A percentile compares a stretch with the other conserved stretches of the same genome.
Evolutionary conservation across 139 green algal species (phyloP).

Genomic region (Micractinium conductrix): DNA sequence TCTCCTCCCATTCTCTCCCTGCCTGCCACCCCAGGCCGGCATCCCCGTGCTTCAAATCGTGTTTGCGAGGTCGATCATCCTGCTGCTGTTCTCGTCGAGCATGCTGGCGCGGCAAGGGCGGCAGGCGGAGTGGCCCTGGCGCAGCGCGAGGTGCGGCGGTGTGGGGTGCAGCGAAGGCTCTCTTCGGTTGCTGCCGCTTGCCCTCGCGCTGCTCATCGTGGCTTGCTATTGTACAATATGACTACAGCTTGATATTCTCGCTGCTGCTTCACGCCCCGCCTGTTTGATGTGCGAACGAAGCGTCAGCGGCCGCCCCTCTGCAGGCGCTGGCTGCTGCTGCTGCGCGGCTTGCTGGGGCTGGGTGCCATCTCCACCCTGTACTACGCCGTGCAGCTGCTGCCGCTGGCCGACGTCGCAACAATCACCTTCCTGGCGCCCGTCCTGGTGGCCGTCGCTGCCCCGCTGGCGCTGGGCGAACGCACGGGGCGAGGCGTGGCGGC

Average conservation of each 20-base stretch:
- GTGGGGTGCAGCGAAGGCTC: no score
- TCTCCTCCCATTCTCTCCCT: neutral
- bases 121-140: slow-evolving; percentile 1
- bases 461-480: neutral
- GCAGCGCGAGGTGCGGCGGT: slow-evolving; percentile 1
- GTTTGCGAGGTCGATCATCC: slow-evolving; percentile 24
- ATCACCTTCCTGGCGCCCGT: slow-evolving; percentile 50
- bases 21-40: no score
- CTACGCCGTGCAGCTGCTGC: slow-evolving; percentile 36
- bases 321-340: slow-evolving; percentile 27
- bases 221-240: no score
- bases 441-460: slow-evolving; percentile 27
- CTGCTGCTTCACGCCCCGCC: no score
- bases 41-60: slow-evolving; percentile 41
- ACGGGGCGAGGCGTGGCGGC: neutral
- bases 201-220: no score
- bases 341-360: slow-evolving; percentile 32
- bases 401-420: slow-evolving; percentile 45
- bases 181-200: no score
- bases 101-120: slow-evolving; percentile 4
- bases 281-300: no score
- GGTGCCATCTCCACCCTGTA: slow-evolving; percentile 22
- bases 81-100: slow-evolving; percentile 15
- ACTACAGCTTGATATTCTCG: no score
- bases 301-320: no score